Evolutionary conservation across 2,329 filamentous ascomycete species (phyloP).

Genomic region (Penicillium hordei): DNA sequence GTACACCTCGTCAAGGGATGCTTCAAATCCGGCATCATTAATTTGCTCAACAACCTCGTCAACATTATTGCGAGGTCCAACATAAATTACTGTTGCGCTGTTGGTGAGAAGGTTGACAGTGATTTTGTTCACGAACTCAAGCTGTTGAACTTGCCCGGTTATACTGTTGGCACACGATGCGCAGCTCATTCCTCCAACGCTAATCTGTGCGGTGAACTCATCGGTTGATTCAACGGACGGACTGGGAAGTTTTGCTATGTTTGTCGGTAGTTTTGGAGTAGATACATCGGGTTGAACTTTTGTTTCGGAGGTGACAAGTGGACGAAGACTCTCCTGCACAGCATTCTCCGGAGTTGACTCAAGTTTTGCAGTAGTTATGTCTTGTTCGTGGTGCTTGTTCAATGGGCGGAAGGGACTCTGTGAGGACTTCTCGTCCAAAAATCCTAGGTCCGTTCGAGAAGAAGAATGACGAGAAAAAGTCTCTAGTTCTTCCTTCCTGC

Average conservation of each 20-base stretch:
- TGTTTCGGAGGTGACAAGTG: constrained; percentile 5
- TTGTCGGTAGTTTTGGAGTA: not conserved
- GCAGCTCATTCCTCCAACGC: constrained; percentile 73
- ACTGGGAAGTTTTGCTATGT: constrained; percentile 1
- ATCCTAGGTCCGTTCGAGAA: constrained; percentile 14
- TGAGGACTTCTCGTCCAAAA: constrained; percentile 16
- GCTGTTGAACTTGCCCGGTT: constrained; percentile 58
- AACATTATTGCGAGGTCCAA: constrained; percentile 48
- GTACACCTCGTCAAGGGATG: constrained; percentile 40
- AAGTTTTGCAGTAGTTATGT: not conserved
- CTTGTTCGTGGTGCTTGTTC: constrained; percentile 1
- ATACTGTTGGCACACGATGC: constrained; percentile 66
- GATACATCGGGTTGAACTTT: not conserved
- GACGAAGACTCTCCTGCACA: not conserved
- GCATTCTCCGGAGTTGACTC: not conserved
- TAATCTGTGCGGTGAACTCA: constrained; percentile 36
- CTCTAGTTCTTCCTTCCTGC: constrained; percentile 43
- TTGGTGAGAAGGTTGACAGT: constrained; percentile 66
- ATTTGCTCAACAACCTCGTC: constrained; percentile 50
- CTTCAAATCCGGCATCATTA: constrained; percentile 52
- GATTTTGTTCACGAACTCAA: constrained; percentile 59
- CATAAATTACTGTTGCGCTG: constrained; percentile 62
- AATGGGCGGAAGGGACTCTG: not conserved
- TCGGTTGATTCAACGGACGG: constrained; percentile 5
- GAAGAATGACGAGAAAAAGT: constrained; percentile 17